Evolutionary conservation across 1,139 yeast species (phyloP).

Genomic region (Hemisphaericaspora lyxosophila): DNA sequence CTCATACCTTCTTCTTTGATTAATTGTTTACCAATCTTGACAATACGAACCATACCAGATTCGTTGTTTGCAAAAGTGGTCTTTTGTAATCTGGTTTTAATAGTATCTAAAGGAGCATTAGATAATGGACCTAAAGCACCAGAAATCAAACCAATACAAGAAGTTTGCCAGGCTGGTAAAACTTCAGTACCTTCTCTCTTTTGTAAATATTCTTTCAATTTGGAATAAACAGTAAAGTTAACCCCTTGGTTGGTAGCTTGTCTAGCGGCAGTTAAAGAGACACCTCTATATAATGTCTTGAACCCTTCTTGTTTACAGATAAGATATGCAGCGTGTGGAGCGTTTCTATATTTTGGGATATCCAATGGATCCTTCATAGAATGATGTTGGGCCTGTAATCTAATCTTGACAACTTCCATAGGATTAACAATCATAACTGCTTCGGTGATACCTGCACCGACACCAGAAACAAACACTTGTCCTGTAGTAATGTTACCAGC

Average conservation of each 20-base stretch:
- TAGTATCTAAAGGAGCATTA: constrained; percentile 96
- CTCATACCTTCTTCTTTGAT: constrained; percentile 84
- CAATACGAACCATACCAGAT: constrained; percentile 72
- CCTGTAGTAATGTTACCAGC: constrained; percentile 73
- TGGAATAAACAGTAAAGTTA: constrained; percentile 92
- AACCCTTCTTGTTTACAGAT: constrained; percentile 91
- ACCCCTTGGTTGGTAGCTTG: constrained; percentile 99
- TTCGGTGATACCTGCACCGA: constrained; percentile 96
- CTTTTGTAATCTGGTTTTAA: constrained; percentile 94
- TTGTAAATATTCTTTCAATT: constrained; percentile 70
- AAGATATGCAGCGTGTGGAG: constrained; percentile 85
- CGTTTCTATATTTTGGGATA: constrained; percentile 85
- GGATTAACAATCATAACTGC: constrained; percentile 95
- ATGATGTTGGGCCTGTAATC: constrained; percentile 94
- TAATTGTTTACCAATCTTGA: constrained; percentile 77
- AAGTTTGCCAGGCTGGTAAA: constrained; percentile 93
- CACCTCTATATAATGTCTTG: constrained; percentile 89
- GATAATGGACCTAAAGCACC: constrained; percentile 99
- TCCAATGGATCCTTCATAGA: constrained; percentile 81
- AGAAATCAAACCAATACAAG: constrained; percentile 82
- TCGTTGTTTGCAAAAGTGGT: constrained; percentile 73
- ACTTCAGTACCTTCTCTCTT: constrained; percentile 61
- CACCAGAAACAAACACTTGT: constrained; percentile 84
- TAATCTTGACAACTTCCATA: constrained; percentile 93
- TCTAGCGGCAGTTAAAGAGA: constrained; percentile 92